A percentile compares a stretch with the other conserved stretches of the same genome.
Conservation (phyloP, 2,329 filamentous ascomycete species). For the Alternaria gaisen region DNA sequence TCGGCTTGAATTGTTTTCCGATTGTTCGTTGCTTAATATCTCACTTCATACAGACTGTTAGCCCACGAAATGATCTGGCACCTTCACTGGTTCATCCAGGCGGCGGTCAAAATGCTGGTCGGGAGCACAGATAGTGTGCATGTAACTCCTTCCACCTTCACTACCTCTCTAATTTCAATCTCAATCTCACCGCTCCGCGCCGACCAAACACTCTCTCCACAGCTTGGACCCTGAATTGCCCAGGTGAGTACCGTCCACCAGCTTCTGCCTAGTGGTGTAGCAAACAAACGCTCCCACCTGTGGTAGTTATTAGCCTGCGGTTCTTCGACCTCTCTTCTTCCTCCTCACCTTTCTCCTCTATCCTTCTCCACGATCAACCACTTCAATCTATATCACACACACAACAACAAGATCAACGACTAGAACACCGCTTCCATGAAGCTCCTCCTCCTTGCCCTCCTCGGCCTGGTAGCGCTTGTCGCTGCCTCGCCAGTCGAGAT, state of each 20-base stretch:
- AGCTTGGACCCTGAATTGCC: background rate
- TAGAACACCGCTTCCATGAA: slow-evolving; percentile 10
- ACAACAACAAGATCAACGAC: background rate
- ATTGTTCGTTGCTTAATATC: background rate
- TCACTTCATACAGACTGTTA: background rate
- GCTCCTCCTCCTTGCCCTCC: slow-evolving; percentile 8
- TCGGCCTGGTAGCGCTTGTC: slow-evolving; percentile 11
- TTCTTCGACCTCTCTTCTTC: background rate
- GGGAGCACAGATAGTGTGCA: background rate
- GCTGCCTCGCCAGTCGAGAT: background rate
- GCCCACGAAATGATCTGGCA: background rate
- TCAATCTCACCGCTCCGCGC: background rate
- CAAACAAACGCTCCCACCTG: background rate
- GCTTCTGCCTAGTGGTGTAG: slow-evolving; percentile 2
- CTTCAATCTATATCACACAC: background rate
- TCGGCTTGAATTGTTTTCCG: background rate
- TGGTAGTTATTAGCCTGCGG: background rate
- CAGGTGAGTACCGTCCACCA: background rate
- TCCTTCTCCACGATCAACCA: background rate
- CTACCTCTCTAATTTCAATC: background rate
- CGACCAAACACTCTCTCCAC: background rate
- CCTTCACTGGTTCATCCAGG: background rate
- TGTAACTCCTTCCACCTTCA: slow-evolving; percentile 6
- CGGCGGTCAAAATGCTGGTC: background rate
- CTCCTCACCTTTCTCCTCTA: background rate